phyloP scores from a whole-genome alignment of 257 asterid genomes.

The Penstemon davidsonii region DNA sequence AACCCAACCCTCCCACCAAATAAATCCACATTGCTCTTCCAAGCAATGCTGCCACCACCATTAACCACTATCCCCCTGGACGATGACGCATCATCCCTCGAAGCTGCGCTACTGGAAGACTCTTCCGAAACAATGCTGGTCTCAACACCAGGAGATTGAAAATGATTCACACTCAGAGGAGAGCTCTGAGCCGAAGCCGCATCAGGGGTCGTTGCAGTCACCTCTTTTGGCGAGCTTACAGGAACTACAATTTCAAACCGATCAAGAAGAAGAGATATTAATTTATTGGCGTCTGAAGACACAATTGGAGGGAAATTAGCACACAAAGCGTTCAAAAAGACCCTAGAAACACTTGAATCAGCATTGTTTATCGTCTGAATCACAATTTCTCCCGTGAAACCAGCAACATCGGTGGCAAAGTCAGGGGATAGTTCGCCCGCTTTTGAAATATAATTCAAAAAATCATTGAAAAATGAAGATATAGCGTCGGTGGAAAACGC shows the following conservation, averaged over 20 bases:
- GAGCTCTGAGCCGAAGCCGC: slow-evolving; percentile 56
- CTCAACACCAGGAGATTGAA: slow-evolving; percentile 49
- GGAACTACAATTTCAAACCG: slow-evolving; percentile 56
- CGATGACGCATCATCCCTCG: slow-evolving; percentile 42
- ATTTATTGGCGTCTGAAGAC: slow-evolving; percentile 66
- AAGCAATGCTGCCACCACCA: slow-evolving; percentile 52
- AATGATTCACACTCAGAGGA: slow-evolving; percentile 50
- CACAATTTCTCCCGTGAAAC: slow-evolving; percentile 73
- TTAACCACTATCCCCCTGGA: slow-evolving; percentile 40
- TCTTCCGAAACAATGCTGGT: slow-evolving; percentile 39
- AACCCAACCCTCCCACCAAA: slow-evolving; percentile 41
- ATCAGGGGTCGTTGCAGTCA: slow-evolving; percentile 40
- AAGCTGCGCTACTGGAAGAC: slow-evolving; percentile 44
- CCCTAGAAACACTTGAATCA: slow-evolving; percentile 49
- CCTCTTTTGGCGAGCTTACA: slow-evolving; percentile 50
- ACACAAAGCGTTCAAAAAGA: slow-evolving; percentile 63
- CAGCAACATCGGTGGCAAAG: slow-evolving; percentile 69
- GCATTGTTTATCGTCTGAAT: slow-evolving; percentile 47
- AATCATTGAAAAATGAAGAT: slow-evolving; percentile 61
- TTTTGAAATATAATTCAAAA: slow-evolving; percentile 52
- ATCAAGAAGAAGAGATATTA: slow-evolving; percentile 65
- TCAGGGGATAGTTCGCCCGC: slow-evolving; percentile 65
- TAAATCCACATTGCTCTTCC: slow-evolving; percentile 71
- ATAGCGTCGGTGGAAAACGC: slow-evolving; percentile 62
- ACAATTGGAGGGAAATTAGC: slow-evolving; percentile 70